These are phyloP conservation scores for Inga oerstediana DNA, from an alignment of 306 rosid genomes.

Conservation along the genomic window DNA sequence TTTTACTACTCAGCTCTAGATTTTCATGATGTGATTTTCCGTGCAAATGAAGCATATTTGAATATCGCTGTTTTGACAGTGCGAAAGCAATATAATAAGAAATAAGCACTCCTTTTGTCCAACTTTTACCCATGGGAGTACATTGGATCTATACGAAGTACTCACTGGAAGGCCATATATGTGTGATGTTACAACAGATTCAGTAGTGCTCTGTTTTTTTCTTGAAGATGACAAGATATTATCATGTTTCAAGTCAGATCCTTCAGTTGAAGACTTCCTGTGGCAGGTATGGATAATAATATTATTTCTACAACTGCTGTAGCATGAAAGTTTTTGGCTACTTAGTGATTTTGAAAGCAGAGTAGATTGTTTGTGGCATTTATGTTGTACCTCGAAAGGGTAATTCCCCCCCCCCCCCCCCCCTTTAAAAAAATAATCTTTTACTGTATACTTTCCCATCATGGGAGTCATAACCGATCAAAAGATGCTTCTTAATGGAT, in stretches of 20 bases:
- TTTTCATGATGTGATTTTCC: slow-evolving; percentile 16
- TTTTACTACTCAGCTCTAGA: not conserved
- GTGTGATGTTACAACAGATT: slow-evolving; percentile 75
- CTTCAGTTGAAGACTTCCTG: slow-evolving; percentile 77
- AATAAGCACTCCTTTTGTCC: slow-evolving; percentile 69
- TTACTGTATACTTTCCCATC: not conserved
- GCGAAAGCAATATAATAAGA: slow-evolving; percentile 61
- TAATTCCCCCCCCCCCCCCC: no score
- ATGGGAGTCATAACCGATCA: not conserved
- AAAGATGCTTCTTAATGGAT: not conserved
- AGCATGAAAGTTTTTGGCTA: slow-evolving; percentile 4
- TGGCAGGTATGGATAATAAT: slow-evolving; percentile 69
- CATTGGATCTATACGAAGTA: slow-evolving; percentile 88
- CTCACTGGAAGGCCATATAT: slow-evolving; percentile 70
- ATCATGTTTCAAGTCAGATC: slow-evolving; percentile 61
- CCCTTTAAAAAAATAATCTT: no score
- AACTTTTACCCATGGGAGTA: slow-evolving; percentile 81
- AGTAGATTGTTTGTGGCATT: not conserved
- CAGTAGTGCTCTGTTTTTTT: slow-evolving; percentile 64
- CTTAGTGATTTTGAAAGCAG: not conserved
- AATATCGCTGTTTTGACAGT: slow-evolving; percentile 53
- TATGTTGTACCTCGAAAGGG: not conserved
- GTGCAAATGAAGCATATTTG: slow-evolving; percentile 8
- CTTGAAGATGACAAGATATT: slow-evolving; percentile 61
- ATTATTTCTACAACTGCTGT: slow-evolving; percentile 18